These are phyloP conservation scores for Symmetrospora coprosmae DNA, from an alignment of 768 basidiomycete genomes.

Conservation along the genomic window DNA sequence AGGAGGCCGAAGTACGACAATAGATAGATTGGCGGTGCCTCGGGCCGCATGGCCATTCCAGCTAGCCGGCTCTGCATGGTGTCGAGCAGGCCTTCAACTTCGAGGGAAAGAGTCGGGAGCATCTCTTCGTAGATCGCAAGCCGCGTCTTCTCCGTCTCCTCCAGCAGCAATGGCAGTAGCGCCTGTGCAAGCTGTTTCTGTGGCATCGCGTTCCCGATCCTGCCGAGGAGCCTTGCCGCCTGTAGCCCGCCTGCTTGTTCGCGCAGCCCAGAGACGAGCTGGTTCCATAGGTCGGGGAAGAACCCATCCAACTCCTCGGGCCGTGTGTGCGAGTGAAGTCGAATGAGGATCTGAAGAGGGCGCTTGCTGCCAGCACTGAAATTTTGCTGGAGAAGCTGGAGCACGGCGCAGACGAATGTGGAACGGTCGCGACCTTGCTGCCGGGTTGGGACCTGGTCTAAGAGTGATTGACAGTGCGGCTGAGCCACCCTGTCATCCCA, in stretches of 20 bases:
- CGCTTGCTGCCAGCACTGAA: slow-evolving; percentile 8
- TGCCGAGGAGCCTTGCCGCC: not conserved
- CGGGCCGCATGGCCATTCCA: not conserved
- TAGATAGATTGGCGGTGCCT: not conserved
- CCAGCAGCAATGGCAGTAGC: not conserved
- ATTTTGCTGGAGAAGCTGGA: not conserved
- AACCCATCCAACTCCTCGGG: not conserved
- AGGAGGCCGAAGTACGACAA: not conserved
- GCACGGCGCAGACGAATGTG: not conserved
- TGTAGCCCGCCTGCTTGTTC: slow-evolving; percentile 5
- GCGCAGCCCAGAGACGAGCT: not conserved
- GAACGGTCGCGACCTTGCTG: not conserved
- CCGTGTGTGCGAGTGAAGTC: not conserved
- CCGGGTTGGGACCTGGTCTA: too few relatives aligned
- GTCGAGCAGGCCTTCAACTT: not conserved
- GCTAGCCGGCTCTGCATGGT: not conserved
- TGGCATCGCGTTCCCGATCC: not conserved
- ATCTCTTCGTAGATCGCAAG: slow-evolving; percentile 1
- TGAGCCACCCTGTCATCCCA: too few relatives aligned
- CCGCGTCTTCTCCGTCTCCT: not conserved
- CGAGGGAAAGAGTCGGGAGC: not conserved
- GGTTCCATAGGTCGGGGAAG: slow-evolving; percentile 1
- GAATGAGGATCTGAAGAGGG: not conserved
- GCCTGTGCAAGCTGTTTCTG: not conserved
- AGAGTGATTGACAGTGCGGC: too few relatives aligned